phyloP scores from a whole-genome alignment of 2,329 filamentous ascomycete genomes.

The Tolypocladium tropicale region DNA sequence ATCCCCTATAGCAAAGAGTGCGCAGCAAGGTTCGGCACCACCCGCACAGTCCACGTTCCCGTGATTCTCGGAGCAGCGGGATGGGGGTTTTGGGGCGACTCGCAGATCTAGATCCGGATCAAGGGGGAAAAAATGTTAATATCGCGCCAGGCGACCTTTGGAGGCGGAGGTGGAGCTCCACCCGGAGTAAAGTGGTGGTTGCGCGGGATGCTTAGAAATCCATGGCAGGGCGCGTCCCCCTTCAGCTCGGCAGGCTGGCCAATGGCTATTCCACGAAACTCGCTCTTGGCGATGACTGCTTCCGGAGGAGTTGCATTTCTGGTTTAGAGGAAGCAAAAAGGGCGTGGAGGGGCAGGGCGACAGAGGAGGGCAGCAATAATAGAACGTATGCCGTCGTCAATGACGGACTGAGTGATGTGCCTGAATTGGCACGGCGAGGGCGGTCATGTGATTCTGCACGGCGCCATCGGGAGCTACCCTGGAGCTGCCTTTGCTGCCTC shows the following conservation, averaged over 20 bases:
- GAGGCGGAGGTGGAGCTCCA: background rate
- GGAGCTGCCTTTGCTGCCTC: too few species aligned
- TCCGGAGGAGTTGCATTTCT: background rate
- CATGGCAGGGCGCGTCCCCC: background rate
- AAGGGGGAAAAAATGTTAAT: background rate
- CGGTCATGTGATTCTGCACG: background rate
- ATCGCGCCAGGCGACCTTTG: background rate
- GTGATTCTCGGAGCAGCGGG: background rate
- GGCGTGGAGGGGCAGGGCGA: background rate
- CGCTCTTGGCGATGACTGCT: background rate
- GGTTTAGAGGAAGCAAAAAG: background rate
- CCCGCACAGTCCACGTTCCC: background rate
- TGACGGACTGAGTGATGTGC: background rate
- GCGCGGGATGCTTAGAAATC: slow-evolving; percentile 1
- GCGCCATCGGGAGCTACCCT: background rate
- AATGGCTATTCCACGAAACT: background rate
- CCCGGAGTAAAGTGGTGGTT: background rate
- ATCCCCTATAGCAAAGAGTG: background rate
- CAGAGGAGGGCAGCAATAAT: background rate
- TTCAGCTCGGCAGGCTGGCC: background rate
- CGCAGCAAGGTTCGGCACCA: background rate
- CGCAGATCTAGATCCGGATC: background rate
- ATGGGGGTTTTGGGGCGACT: background rate
- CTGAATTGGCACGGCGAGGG: background rate
- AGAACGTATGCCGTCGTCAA: background rate